Conservation (phyloP, 2,329 filamentous ascomycete genomes). For the Fusarium lateritium region DNA sequence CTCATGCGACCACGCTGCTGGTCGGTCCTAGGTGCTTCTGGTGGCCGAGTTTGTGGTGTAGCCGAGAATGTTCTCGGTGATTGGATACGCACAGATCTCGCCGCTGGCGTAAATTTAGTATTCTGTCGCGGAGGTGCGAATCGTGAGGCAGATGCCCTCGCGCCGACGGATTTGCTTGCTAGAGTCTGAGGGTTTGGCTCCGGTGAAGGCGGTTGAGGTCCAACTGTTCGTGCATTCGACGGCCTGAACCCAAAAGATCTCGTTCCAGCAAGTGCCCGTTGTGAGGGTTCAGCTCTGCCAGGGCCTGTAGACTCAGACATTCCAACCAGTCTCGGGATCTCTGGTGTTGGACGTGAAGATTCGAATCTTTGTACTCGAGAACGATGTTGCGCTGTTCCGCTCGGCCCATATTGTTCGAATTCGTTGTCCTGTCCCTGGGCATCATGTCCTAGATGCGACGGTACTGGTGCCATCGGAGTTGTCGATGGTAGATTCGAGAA, state of each 20-base stretch:
- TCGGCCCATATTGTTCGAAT: conserved; percentile 6
- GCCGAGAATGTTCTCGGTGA: conserved; percentile 42
- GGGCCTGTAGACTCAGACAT: conserved; percentile 7
- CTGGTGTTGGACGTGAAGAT: conserved; percentile 5
- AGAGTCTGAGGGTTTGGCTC: conserved; percentile 15
- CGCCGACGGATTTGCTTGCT: conserved; percentile 41
- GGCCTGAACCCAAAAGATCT: conserved; percentile 31
- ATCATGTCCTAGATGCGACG: conserved; percentile 60
- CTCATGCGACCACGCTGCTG: conserved; percentile 22
- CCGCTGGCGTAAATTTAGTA: conserved; percentile 23
- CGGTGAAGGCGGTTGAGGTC: conserved; percentile 25
- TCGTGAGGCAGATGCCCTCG: conserved; percentile 31
- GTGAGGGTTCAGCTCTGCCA: conserved; percentile 1
- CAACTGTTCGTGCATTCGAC: conserved; percentile 18
- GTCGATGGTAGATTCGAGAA: conserved; percentile 55
- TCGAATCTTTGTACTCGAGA: conserved; percentile 23
- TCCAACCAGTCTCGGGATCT: conserved; percentile 2
- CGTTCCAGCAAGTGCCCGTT: conserved; percentile 19
- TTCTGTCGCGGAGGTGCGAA: conserved; percentile 30
- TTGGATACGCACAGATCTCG: conserved; percentile 46
- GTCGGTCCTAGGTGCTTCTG: conserved; percentile 14
- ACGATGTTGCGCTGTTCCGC: not conserved
- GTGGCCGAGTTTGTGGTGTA: conserved; percentile 23
- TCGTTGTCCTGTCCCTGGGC: conserved; percentile 46
- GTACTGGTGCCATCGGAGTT: conserved; percentile 60